Base-by-base conservation (phyloP, 345 rosid species). In the Populus simonii region DNA sequence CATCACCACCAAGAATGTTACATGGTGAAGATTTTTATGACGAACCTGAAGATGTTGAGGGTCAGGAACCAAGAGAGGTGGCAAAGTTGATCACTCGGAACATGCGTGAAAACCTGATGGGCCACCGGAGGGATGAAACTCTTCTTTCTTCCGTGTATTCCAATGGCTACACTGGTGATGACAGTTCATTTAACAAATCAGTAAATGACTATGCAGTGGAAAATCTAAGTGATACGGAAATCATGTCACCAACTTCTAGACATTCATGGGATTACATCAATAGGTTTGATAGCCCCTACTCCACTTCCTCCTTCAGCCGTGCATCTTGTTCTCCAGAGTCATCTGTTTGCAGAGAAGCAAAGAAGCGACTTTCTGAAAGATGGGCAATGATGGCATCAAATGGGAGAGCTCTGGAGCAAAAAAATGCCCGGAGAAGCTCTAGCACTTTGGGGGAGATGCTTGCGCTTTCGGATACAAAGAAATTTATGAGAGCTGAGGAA, bases 401-500 rank as follows among this genome's bases (percentile, higher is more conserved):
- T 82, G 92, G 87, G 74, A 89, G 78, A 83, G 83, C 84, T 70
- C 89, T 81, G 35, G 91, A 89, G 73, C 92, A 80, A 41, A 87
- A 84, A 63, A 82, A 74, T 73, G 72, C 81, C 72, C 78, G 85
- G 73, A 89, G 85, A 84, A 88, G 90, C 83, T 94, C 97, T 67
- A 91, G 90, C 47, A 93, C 97, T 27, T 82, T 94, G 78, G 98
- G 99, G 8, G 98, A 94, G 83, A 94, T 96, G 98, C 99, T 96
- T 88, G 88, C 95, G 31, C 92, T 96, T 45, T 88, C 91, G 62
- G 93, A 90, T 81, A 70, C 84, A 5, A 91, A 83, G 83, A 84
- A 84, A 67, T 78, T 83, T 18, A 72, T 68, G 43, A 83, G 66
- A 77, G 74, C 81, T 68, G 89, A 84, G 71, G 91, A 83, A 66